A percentile compares a stretch with the other conserved stretches of the same genome.
Evolutionary conservation across 2,329 filamentous ascomycete genomes (phyloP).

Genomic region (Coniochaeta sp.): DNA sequence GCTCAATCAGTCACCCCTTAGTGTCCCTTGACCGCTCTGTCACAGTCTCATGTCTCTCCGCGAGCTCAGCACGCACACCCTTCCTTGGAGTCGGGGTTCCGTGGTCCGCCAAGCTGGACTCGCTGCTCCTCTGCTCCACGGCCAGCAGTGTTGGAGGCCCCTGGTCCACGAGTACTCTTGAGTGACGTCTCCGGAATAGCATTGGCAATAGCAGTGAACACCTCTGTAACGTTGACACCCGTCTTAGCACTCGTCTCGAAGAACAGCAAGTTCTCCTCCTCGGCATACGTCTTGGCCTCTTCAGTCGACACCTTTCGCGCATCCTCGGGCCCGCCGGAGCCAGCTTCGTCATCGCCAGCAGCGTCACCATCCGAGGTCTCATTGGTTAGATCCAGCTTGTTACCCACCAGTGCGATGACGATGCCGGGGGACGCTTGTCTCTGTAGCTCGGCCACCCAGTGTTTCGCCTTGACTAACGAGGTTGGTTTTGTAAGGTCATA

Average conservation of each 20-base stretch:
- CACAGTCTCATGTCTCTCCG: not conserved
- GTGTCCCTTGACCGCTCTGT: not conserved
- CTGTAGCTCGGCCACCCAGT: conserved; percentile 97
- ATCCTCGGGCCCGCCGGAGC: conserved; percentile 57
- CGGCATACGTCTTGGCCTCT: conserved; percentile 86
- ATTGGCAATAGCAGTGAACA: conserved; percentile 97
- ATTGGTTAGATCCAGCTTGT: conserved; percentile 85
- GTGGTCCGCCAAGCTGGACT: conserved; percentile 72
- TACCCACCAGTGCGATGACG: conserved; percentile 93
- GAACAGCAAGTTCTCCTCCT: conserved; percentile 89
- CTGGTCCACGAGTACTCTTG: conserved; percentile 75
- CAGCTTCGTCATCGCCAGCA: conserved; percentile 32
- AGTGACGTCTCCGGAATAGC: conserved; percentile 94
- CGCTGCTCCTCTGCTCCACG: conserved; percentile 60
- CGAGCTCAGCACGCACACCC: conserved; percentile 72
- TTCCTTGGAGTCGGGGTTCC: conserved; percentile 74
- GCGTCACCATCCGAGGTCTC: conserved; percentile 44
- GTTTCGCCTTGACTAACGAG: conserved; percentile 91
- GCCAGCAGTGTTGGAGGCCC: conserved; percentile 50
- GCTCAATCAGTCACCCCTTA: not conserved
- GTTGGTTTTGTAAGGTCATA: conserved; percentile 98
- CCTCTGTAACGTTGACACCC: conserved; percentile 86
- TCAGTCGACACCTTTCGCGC: conserved; percentile 84
- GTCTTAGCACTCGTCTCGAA: conserved; percentile 99
- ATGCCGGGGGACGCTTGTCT: conserved; percentile 93